Percentiles rank a stretch among this genome's conserved stretches.
Conservation (phyloP, 805 yeast species). For the Myxozyma sirexii region DNA sequence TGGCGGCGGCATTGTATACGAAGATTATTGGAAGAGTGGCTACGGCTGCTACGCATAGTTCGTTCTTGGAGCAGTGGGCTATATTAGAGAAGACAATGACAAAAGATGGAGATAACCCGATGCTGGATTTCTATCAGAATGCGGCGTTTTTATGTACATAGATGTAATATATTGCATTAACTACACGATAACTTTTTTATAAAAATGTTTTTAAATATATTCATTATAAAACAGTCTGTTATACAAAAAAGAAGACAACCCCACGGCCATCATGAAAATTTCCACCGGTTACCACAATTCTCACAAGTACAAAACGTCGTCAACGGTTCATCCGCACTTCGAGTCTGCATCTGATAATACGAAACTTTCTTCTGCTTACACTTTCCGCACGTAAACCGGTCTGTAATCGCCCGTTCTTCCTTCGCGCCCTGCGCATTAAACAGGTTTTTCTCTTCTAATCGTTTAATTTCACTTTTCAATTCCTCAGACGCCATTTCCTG, state of each 20-base stretch:
- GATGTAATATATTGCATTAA: background rate
- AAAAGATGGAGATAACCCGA: slow-evolving; percentile 78
- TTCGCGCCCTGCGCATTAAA: slow-evolving; percentile 98
- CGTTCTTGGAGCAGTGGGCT: slow-evolving; percentile 71
- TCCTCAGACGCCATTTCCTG: slow-evolving; percentile 95
- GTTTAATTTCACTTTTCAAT: slow-evolving; percentile 79
- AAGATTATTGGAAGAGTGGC: slow-evolving; percentile 65
- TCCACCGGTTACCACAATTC: slow-evolving; percentile 97
- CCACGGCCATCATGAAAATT: slow-evolving; percentile 69
- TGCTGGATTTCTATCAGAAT: slow-evolving; percentile 74
- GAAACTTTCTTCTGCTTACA: slow-evolving; percentile 97
- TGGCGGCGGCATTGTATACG: slow-evolving; percentile 62
- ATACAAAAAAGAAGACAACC: background rate
- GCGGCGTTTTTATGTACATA: slow-evolving; percentile 35
- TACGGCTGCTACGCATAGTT: slow-evolving; percentile 59
- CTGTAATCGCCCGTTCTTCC: slow-evolving; percentile 93
- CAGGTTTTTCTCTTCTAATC: slow-evolving; percentile 82
- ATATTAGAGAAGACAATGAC: slow-evolving; percentile 68
- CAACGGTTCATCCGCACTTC: slow-evolving; percentile 98
- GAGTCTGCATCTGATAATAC: slow-evolving; percentile 95
- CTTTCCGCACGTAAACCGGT: slow-evolving; percentile 94
- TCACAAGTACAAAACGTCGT: slow-evolving; percentile 98
- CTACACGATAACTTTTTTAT: background rate
- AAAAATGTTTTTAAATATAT: background rate
- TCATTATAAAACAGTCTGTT: background rate